Evolutionary conservation across 768 basidiomycete genomes (phyloP).

Genomic region (Auriculariales sp.): DNA sequence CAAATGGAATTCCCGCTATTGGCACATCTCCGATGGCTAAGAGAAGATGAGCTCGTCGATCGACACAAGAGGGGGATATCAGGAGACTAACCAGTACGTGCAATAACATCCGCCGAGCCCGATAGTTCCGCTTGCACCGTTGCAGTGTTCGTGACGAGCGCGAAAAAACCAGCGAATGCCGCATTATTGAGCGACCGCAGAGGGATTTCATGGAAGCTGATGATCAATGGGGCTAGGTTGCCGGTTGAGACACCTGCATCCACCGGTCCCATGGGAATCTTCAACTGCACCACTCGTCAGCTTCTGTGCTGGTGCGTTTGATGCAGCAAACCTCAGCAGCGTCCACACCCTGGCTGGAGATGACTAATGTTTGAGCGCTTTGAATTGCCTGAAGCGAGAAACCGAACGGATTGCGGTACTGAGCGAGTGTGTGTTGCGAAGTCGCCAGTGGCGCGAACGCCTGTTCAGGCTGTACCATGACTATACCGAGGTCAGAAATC

Average conservation of each 20-base stretch:
- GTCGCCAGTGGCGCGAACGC: constrained; percentile 46
- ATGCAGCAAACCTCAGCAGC: constrained; percentile 33
- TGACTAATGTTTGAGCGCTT: constrained; percentile 37
- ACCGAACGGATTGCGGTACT: constrained; percentile 63
- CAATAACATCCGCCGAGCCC: constrained; percentile 44
- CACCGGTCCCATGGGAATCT: constrained; percentile 31
- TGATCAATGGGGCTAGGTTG: constrained; percentile 42
- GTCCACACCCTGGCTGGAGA: constrained; percentile 32
- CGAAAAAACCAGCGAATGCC: constrained; percentile 43
- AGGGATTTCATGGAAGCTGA: constrained; percentile 42
- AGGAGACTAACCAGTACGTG: constrained; percentile 23
- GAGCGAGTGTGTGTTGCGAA: constrained; percentile 38
- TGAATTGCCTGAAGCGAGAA: constrained; percentile 54
- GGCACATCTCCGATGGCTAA: constrained; percentile 47
- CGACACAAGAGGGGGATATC: constrained; percentile 7
- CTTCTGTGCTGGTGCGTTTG: too few species aligned
- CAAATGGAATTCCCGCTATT: constrained; percentile 48
- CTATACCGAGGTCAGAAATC: constrained; percentile 40
- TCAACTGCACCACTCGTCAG: constrained; percentile 22
- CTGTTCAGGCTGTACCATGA: constrained; percentile 34
- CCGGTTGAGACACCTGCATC: constrained; percentile 57
- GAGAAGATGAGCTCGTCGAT: not conserved
- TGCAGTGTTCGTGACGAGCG: constrained; percentile 37
- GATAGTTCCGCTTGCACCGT: constrained; percentile 32
- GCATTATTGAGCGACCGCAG: constrained; percentile 38